Evolutionary conservation across 2,329 filamentous ascomycete species (phyloP).

Genomic region (Paecilomyces sp.): DNA sequence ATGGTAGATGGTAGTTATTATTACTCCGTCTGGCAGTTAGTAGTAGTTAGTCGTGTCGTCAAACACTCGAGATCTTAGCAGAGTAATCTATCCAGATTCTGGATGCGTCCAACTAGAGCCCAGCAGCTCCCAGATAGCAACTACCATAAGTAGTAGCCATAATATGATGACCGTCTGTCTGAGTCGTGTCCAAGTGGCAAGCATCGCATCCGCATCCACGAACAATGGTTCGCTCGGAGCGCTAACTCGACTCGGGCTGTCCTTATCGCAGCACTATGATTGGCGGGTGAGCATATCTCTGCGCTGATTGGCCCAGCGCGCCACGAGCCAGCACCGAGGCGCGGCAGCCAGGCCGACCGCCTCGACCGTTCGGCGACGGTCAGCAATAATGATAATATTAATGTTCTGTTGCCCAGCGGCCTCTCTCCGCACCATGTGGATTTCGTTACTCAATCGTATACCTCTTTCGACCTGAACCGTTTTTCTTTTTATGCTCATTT

Average conservation of each 20-base stretch:
- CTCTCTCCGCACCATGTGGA: not conserved
- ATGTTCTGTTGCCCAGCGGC: not conserved
- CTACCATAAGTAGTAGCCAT: too few species aligned
- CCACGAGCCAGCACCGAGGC: not conserved
- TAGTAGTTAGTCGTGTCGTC: too few species aligned
- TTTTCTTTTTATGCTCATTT: not conserved
- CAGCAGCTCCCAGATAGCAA: too few species aligned
- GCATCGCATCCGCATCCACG: not conserved
- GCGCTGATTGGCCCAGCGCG: not conserved
- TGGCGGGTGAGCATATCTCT: not conserved
- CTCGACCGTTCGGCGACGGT: not conserved
- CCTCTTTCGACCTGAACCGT: not conserved
- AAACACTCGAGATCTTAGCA: too few species aligned
- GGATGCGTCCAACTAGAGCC: too few species aligned
- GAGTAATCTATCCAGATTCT: too few species aligned
- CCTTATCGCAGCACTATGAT: not conserved
- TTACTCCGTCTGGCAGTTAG: too few species aligned
- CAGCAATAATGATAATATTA: not conserved
- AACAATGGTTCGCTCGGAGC: not conserved
- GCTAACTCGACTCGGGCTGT: not conserved
- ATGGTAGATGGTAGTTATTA: too few species aligned
- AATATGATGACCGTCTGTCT: too few species aligned
- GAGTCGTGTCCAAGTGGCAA: not conserved
- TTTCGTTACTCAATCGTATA: not conserved
- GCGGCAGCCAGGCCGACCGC: not conserved